A percentile compares a stretch with the other conserved stretches of the same genome.
Conservation (phyloP, 306 rosid genomes). For the Dalbergia oliveri region DNA sequence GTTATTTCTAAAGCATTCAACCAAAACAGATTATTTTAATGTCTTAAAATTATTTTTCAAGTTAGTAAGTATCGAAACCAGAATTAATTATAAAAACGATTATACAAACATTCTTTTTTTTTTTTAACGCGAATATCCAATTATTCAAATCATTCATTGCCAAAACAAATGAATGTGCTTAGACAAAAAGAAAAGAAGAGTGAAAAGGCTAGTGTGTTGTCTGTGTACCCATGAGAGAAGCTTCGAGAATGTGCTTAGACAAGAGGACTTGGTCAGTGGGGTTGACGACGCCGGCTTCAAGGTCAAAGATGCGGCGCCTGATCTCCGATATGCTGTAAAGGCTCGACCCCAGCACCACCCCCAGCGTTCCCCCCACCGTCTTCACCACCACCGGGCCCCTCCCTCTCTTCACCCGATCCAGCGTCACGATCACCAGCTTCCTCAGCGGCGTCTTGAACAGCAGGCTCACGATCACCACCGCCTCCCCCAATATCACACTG, state of each 20-base stretch:
- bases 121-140: too few relatives aligned
- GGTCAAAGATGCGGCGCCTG: conserved; percentile 54
- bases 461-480: conserved; percentile 62
- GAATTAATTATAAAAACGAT: too few relatives aligned
- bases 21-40: too few relatives aligned
- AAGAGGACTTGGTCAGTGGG: conserved; percentile 87
- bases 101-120: too few relatives aligned
- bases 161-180: too few relatives aligned
- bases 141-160: too few relatives aligned
- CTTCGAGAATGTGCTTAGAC: conserved; percentile 74
- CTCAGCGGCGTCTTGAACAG: conserved; percentile 73
- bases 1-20: too few relatives aligned
- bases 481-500: conserved; percentile 54
- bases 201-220: neutral
- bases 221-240: conserved; percentile 79
- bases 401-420: conserved; percentile 83
- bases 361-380: conserved; percentile 67
- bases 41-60: too few relatives aligned
- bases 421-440: conserved; percentile 65
- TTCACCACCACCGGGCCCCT: conserved; percentile 71
- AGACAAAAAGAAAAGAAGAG: neutral
- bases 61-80: too few relatives aligned
- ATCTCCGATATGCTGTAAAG: conserved; percentile 60
- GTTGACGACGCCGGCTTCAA: conserved; percentile 54
- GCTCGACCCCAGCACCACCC: conserved; percentile 56